phyloP scores from a whole-genome alignment of 2,329 filamentous ascomycete genomes.

The Beauveria australis region DNA sequence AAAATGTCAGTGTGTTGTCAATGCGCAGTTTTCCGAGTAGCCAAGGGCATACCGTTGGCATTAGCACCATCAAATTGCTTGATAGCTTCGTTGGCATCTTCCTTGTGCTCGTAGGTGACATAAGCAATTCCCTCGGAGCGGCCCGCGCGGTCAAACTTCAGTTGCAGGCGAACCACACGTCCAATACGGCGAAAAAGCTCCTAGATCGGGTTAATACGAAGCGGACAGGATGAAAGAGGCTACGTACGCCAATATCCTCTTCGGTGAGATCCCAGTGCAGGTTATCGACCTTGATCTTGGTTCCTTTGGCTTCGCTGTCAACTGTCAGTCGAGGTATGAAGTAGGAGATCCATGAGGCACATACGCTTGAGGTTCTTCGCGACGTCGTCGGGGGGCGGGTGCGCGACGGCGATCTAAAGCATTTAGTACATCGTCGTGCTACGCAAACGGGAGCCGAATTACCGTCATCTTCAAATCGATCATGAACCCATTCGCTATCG shows the following conservation, averaged over 20 bases:
- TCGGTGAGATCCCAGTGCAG: slow-evolving; percentile 87
- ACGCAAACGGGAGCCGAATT: slow-evolving; percentile 17
- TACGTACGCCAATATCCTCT: slow-evolving; percentile 65
- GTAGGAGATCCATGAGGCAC: neutral
- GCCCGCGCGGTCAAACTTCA: slow-evolving; percentile 80
- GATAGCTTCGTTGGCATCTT: slow-evolving; percentile 68
- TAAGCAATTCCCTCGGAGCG: slow-evolving; percentile 79
- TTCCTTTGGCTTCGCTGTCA: slow-evolving; percentile 44
- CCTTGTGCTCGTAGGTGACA: slow-evolving; percentile 65
- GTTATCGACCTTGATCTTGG: slow-evolving; percentile 78
- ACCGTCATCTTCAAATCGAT: slow-evolving; percentile 74
- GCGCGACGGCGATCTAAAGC: slow-evolving; percentile 29
- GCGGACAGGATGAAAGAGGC: neutral
- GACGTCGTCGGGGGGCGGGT: slow-evolving; percentile 34
- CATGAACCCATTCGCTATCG: slow-evolving; percentile 83
- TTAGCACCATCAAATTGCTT: slow-evolving; percentile 83
- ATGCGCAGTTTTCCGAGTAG: neutral
- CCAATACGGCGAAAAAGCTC: slow-evolving; percentile 76
- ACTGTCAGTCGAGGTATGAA: slow-evolving; percentile 15
- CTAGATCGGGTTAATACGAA: slow-evolving; percentile 33
- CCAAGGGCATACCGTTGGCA: slow-evolving; percentile 56
- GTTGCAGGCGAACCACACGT: slow-evolving; percentile 56
- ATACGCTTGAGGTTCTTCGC: slow-evolving; percentile 35
- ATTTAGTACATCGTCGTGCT: slow-evolving; percentile 17
- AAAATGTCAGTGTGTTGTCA: neutral